phyloP scores from a whole-genome alignment of 805 yeast genomes.

The Starmerella cellae region DNA sequence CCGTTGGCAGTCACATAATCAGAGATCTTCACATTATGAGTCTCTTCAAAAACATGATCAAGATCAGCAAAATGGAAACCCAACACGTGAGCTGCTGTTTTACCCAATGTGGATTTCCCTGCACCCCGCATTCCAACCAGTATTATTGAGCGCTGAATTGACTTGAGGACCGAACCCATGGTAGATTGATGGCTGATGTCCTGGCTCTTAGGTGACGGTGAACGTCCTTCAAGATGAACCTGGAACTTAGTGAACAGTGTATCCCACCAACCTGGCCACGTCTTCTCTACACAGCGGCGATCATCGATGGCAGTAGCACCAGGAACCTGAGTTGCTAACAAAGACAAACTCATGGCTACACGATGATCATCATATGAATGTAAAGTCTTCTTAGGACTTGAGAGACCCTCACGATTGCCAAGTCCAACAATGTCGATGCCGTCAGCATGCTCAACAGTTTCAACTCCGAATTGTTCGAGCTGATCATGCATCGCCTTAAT shows the following conservation, averaged over 20 bases:
- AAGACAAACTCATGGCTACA: conserved; percentile 93
- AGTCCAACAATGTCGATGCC: conserved; percentile 82
- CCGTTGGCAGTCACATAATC: conserved; percentile 49
- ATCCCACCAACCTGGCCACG: conserved; percentile 99
- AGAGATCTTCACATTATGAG: conserved; percentile 30
- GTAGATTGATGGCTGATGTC: too few species aligned
- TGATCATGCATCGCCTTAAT: conserved; percentile 88
- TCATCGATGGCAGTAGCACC: conserved; percentile 64
- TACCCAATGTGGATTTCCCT: conserved; percentile 78
- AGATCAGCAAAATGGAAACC: conserved; percentile 56
- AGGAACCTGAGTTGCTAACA: conserved; percentile 60
- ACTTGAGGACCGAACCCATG: background rate
- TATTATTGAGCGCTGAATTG: conserved; percentile 32
- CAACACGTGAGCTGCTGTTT: conserved; percentile 58
- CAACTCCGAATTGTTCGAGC: conserved; percentile 80
- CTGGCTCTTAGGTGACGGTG: conserved; percentile 22
- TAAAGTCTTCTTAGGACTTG: background rate
- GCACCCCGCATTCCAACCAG: conserved; percentile 97
- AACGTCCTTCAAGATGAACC: conserved; percentile 58
- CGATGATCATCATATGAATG: conserved; percentile 88
- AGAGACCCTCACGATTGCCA: conserved; percentile 1
- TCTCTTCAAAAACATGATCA: conserved; percentile 56
- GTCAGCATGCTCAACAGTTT: conserved; percentile 73
- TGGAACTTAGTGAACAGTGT: conserved; percentile 50
- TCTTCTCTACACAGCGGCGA: conserved; percentile 86